These are phyloP conservation scores for Canavalia ensiformis DNA, from an alignment of 306 rosid species.

Conservation along the genomic window DNA sequence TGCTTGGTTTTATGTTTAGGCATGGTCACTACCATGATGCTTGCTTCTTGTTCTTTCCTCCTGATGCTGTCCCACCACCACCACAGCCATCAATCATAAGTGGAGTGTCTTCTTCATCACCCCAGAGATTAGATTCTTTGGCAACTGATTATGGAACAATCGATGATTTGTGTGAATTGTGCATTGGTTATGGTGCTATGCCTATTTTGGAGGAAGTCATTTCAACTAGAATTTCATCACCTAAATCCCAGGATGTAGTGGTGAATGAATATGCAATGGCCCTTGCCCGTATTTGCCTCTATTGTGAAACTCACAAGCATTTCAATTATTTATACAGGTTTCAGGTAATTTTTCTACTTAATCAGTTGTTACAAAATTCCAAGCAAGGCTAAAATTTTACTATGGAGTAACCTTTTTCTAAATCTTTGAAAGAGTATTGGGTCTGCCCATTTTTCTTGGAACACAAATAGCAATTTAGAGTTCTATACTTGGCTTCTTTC, in stretches of 20 bases:
- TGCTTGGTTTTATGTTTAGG: conserved; percentile 92
- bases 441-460: conserved; percentile 15
- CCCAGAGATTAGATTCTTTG: conserved; percentile 87
- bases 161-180: conserved; percentile 87
- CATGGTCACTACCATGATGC: conserved; percentile 91
- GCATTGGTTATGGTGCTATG: conserved; percentile 91
- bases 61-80: conserved; percentile 75
- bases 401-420: background rate
- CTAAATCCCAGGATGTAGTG: conserved; percentile 62
- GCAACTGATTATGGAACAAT: conserved; percentile 92
- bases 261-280: conserved; percentile 72
- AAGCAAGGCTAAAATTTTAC: conserved; percentile 36
- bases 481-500: conserved; percentile 1
- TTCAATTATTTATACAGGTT: conserved; percentile 87
- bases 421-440: background rate
- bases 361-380: conserved; percentile 24
- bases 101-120: conserved; percentile 83
- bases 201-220: conserved; percentile 88
- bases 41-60: conserved; percentile 87
- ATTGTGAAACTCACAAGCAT: conserved; percentile 89
- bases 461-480: conserved; percentile 14
- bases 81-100: conserved; percentile 71
- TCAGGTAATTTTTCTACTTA: conserved; percentile 66
- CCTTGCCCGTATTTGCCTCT: conserved; percentile 85
- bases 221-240: conserved; percentile 76